Evolutionary conservation across 1,139 yeast species (phyloP), one percentile per base, ranked within the genome.

Genomic region (Sugiyamaella sp.): DNA sequence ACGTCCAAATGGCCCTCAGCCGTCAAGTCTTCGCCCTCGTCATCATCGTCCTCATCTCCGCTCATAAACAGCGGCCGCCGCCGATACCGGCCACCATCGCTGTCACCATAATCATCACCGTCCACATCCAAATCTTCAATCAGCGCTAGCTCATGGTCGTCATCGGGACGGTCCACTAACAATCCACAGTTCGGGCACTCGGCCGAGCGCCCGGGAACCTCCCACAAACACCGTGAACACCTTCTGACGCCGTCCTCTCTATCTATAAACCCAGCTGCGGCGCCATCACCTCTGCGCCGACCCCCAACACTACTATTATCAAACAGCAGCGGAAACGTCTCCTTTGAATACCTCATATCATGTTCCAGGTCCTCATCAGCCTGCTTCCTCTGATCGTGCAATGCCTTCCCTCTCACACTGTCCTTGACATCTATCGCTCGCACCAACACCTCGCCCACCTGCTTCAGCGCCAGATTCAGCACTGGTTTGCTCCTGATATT

Each of bases 171-270:
- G 6, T 42, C 53, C 4, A 48, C 52, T 41, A 27, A 47, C 24
- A 48, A 46, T 19, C 58, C 61, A 49, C 68, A 66, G 48, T 64
- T 56, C 12, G 56, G 58, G 44, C 69, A 66, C 17, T 44, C 53
- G 1, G 48, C 37, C 3, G 35, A 20, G 2, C 39, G 33, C 2
- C 60, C 65, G 4, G 60, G 54, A 6, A 65, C 48, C 53, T 66
- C 69, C 69, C 69, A 66, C 49, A 56, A 49, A 49, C 69, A 66
- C 22, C 56, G 47, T 3, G 66, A 57, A 49, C 69, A 66, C 20
- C 69, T 51, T 25, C 48, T 25, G 1, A 65, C 67, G n/a, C 59
- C 61, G 43, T 64, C 69, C 19, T 64, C 67, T 6, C 51, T 25
- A 43, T 64, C 69, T 3, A 57, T 52, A 29, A 63, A 27, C n/a